A percentile compares a stretch with the other conserved stretches of the same genome.
Conservation (phyloP, 352 stramenopile species). For the Phytopythium montanum region DNA sequence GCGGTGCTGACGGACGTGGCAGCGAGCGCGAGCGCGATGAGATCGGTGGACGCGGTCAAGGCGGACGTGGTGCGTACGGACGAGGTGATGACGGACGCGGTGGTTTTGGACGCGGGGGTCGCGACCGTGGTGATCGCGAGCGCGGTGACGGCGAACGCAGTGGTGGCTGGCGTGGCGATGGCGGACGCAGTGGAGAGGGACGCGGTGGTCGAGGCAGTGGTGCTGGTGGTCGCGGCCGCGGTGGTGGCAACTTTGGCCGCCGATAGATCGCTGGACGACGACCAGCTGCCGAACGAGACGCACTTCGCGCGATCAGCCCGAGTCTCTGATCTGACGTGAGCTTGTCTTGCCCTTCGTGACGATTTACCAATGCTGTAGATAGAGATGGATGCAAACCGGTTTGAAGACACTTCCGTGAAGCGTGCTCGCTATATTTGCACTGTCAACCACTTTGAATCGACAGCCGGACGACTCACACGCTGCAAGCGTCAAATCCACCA, state of each 20-base stretch:
- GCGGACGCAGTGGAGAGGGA: conserved; percentile 9
- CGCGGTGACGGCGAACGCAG: conserved; percentile 10
- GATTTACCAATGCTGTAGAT: too few species aligned
- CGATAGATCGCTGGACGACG: not conserved
- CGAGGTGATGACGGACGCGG: too few species aligned
- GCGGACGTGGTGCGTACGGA: conserved; percentile 7
- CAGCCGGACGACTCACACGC: not conserved
- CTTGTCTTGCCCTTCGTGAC: too few species aligned
- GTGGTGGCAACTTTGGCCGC: conserved; percentile 2
- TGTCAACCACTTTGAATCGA: not conserved
- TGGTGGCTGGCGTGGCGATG: too few species aligned
- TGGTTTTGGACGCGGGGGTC: conserved; percentile 3
- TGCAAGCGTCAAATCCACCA: conserved; percentile 21
- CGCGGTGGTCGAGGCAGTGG: conserved; percentile 4
- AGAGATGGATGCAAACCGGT: too few species aligned
- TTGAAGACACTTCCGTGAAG: too few species aligned
- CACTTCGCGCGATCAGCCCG: not conserved
- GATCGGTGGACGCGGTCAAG: not conserved
- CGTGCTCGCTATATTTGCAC: not conserved
- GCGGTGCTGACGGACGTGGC: conserved; percentile 9
- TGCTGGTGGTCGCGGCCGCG: conserved; percentile 9
- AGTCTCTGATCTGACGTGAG: not conserved
- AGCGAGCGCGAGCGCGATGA: too few species aligned
- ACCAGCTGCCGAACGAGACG: not conserved
- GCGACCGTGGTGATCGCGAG: not conserved